A percentile compares a stretch with the other conserved stretches of the same genome.
These are phyloP conservation scores for Quercus tomentella DNA, from an alignment of 331 rosid species.

Conservation along the genomic window DNA sequence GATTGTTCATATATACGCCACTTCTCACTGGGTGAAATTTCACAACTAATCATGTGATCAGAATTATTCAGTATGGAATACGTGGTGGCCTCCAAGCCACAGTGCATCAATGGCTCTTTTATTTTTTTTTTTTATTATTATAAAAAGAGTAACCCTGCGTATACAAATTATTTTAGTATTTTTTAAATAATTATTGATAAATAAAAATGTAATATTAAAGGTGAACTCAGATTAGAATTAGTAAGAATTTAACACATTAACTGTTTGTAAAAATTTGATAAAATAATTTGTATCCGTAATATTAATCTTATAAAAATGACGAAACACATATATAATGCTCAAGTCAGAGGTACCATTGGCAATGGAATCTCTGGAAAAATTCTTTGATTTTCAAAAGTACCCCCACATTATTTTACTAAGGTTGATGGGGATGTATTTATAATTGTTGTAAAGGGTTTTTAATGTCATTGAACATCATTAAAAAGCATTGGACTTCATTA, in stretches of 20 bases:
- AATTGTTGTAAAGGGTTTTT: neutral
- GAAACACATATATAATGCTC: neutral
- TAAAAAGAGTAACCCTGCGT: rapidly evolving
- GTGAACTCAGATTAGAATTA: rapidly evolving
- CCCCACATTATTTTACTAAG: neutral
- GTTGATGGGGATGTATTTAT: neutral
- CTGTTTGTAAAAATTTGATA: no score
- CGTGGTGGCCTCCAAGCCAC: conserved; percentile 19
- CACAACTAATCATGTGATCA: conserved; percentile 16
- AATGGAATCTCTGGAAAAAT: neutral
- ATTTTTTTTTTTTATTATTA: no score
- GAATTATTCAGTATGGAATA: conserved; percentile 14
- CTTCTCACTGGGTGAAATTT: conserved; percentile 2
- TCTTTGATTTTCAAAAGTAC: neutral
- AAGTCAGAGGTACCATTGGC: neutral
- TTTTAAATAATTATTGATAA: no score
- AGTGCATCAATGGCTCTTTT: neutral
- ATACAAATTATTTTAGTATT: rapidly evolving
- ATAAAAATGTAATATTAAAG: rapidly evolving
- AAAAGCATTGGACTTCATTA: conserved; percentile 23
- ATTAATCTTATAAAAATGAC: no score
- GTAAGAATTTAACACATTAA: rapidly evolving
- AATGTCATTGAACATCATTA: neutral
- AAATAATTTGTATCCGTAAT: rapidly evolving
- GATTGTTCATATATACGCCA: no score